Evolutionary conservation across 805 yeast species (phyloP), one percentile per base, ranked within the genome.

Genomic region (Lachancea cidri): DNA sequence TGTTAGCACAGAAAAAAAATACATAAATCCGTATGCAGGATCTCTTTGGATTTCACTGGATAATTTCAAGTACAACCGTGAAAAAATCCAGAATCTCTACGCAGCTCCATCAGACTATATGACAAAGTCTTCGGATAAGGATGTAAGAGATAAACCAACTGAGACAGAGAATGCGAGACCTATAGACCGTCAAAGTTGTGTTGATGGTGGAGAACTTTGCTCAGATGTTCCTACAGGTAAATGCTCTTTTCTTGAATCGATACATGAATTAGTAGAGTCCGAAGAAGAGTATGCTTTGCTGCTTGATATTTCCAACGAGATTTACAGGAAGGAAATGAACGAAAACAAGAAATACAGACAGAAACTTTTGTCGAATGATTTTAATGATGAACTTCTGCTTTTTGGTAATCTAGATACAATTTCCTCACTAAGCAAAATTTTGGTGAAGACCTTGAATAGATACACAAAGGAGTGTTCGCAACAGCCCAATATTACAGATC

Each of bases 321-420:
- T 70, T 0, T 68, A 64, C 37, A 52, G 67, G 7, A 57, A 63
- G 4, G 48, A 62, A 8, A 47, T 68, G 18, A 53, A 53, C 31
- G 60, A 55, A 34, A 57, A 62, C 4, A 47, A 44, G 20, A 54
- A 55, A 19, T 59, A 57, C 33, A 55, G 53, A 17, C 49, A 62
- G 35, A 59, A 64, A 11, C 49, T 72, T 8, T 49, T 64, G 18
- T 43, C 43, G 2, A 33, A 27, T 2, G 44, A 40, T 6, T 46
- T 57, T 1, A 55, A 55, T 17, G 74, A 72, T 24, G 67, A 66
- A 40, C 34, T 64, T 4, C 39, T 65, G 5, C 47, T 74, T 2
- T 73, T 74, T 56, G 73, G 75, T 1, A 71, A 72, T 46, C 48
- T 71, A 29, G 67, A 60, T 13, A 62, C 70, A 1, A 60, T 74